Percentiles rank a stretch among this genome's conserved stretches.
These are phyloP conservation scores for Mucor mucedo DNA, from an alignment of 371 early-diverging fungal species.

Conservation along the genomic window DNA sequence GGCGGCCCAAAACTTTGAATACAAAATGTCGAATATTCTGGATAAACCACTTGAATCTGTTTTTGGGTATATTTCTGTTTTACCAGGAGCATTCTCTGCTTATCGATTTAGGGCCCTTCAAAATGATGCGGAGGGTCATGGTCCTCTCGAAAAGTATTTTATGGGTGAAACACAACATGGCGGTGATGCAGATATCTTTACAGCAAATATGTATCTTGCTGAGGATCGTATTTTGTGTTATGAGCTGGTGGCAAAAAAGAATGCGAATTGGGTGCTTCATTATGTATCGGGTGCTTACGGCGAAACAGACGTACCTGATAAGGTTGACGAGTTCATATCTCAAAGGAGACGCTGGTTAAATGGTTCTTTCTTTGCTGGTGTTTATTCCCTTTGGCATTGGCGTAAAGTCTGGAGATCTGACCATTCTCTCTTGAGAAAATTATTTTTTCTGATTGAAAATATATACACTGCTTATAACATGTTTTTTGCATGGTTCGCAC, in stretches of 20 bases:
- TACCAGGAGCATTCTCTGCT: conserved; percentile 97
- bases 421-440: conserved; percentile 62
- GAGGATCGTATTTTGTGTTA: conserved; percentile 92
- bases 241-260: conserved; percentile 80
- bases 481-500: conserved; percentile 73
- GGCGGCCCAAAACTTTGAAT: conserved; percentile 94
- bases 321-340: conserved; percentile 76
- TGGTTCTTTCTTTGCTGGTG: conserved; percentile 70
- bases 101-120: conserved; percentile 90
- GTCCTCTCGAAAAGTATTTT: conserved; percentile 91
- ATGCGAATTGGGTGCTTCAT: conserved; percentile 71
- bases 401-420: conserved; percentile 59
- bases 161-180: conserved; percentile 91
- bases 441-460: conserved; percentile 64
- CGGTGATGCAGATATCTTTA: conserved; percentile 69
- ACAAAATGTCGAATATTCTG: conserved; percentile 96
- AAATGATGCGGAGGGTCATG: conserved; percentile 67
- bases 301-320: conserved; percentile 88
- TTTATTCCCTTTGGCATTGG: conserved; percentile 57
- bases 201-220: conserved; percentile 80
- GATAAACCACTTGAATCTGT: conserved; percentile 97
- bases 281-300: conserved; percentile 74
- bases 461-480: conserved; percentile 60
- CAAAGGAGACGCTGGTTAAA: conserved; percentile 92
- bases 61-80: conserved; percentile 96